These are phyloP conservation scores for Striga hermonthica DNA, from an alignment of 305 asterid species.

Conservation along the genomic window DNA sequence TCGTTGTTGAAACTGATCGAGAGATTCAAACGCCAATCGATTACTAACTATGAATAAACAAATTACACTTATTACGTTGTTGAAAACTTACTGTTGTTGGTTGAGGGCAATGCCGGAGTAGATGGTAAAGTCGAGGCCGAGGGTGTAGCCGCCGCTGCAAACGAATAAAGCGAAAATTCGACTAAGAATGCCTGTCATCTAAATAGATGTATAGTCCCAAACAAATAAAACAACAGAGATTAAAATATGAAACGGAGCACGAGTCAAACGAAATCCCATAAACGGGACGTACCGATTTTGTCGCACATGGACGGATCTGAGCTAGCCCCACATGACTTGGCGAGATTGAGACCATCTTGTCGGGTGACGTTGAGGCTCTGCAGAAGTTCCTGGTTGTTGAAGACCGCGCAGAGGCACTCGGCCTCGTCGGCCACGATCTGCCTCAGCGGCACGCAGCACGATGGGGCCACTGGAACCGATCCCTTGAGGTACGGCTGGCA, in stretches of 20 bases:
- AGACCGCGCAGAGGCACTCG: conserved; percentile 43
- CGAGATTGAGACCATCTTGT: conserved; percentile 36
- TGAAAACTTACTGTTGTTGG: conserved; percentile 30
- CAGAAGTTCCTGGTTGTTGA: conserved; percentile 31
- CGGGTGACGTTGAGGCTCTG: conserved; percentile 36
- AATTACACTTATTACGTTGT: too few relatives aligned
- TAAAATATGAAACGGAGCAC: not conserved
- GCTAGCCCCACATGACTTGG: conserved; percentile 39
- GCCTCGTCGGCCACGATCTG: conserved; percentile 31
- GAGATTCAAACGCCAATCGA: too few relatives aligned
- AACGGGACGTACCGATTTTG: conserved; percentile 19
- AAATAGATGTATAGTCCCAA: not conserved
- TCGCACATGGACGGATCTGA: conserved; percentile 37
- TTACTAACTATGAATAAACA: too few relatives aligned
- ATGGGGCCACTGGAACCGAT: conserved; percentile 35
- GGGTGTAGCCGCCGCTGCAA: conserved; percentile 20
- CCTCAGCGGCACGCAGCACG: conserved; percentile 46
- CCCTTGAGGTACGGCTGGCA: conserved; percentile 40
- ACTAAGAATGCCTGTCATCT: not conserved
- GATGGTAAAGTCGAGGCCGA: conserved; percentile 4
- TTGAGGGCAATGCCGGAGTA: conserved; percentile 25
- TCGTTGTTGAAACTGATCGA: not conserved
- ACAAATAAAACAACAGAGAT: not conserved
- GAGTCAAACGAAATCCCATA: too few relatives aligned
- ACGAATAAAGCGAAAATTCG: not conserved